Base-by-base conservation (phyloP, 1,139 yeast genomes). In the Arxiozyma telluris region DNA sequence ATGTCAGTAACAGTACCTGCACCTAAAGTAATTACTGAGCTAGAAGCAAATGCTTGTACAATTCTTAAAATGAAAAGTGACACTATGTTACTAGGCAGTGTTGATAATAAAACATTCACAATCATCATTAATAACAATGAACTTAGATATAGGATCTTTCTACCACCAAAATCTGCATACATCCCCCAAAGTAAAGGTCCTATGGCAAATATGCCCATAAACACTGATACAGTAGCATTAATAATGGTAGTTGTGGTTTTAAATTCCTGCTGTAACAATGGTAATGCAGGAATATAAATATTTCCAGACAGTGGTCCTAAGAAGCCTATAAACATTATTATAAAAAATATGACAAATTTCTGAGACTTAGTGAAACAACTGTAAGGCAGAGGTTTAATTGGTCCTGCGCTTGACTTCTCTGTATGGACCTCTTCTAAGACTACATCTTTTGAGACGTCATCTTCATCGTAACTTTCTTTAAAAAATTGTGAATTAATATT, bases 271-370 rank as follows among this genome's bases (percentile, higher is more conserved):
- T 75, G 72, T 27, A 81, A 66, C 18, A 74, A 66, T 0, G 84
- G 83, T 21, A 81, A 64, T 4, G 82, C 71, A 1, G 86, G 85
- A 25, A 81, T 76, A 60, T 80, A 81, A 39, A 81, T 79, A 56
- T 81, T 81, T 0, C 84, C 85, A 3, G 83, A 73, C 52, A 80
- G 70, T 0, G 86, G 86, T 0, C 85, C 85, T 53, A 81, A 64
- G 57, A 80, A 79, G 0, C 84, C 85, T 20, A 67, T 64, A 45
- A 56, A 65, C 7, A 67, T 59, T 9, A 68, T 59, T 34, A 68
- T 61, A 4, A 51, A 50, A 49, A 65, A 66, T 25, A 66, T 65
- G 1, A 57, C 25, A 4, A 58, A 11, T 15, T 54, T 56, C 49
- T 64, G 67, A 9, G 50, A 23, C 47, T 53, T 57, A 8, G 65